Conservation (phyloP, 2,329 filamentous ascomycete species). For the Ophiocordyceps camponoti-saundersi region DNA sequence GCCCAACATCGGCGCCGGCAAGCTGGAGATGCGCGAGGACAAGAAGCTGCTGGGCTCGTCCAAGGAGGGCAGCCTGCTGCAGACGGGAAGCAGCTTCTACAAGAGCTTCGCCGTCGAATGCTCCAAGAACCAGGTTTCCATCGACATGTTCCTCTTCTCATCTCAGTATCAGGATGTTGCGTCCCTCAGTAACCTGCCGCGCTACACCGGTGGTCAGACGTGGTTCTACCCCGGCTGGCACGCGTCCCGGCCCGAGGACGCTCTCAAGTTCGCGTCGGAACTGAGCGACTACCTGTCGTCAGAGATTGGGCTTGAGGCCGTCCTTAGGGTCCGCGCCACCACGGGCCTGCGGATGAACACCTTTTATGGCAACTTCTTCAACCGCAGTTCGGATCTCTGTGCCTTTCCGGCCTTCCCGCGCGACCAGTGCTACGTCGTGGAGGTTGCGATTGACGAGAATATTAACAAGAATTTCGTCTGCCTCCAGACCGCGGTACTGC, state of each 20-base stretch:
- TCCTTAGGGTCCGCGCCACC: constrained; percentile 85
- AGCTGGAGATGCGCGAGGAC: constrained; percentile 85
- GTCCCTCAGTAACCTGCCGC: constrained; percentile 82
- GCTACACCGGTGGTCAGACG: constrained; percentile 93
- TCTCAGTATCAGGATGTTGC: constrained; percentile 96
- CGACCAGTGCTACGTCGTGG: constrained; percentile 93
- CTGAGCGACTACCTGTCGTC: constrained; percentile 95
- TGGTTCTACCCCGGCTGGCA: constrained; percentile 99
- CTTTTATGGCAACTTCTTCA: constrained; percentile 99
- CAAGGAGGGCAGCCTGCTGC: constrained; percentile 74
- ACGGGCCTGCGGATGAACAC: constrained; percentile 92
- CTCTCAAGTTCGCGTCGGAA: constrained; percentile 92
- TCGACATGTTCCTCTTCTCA: constrained; percentile 96
- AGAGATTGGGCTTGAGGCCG: constrained; percentile 90
- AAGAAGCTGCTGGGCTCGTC: constrained; percentile 90
- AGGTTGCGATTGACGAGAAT: constrained; percentile 93
- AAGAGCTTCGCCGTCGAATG: constrained; percentile 98
- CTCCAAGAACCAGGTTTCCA: constrained; percentile 95
- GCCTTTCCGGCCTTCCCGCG: constrained; percentile 96
- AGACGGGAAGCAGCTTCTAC: constrained; percentile 92
- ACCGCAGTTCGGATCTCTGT: constrained; percentile 90
- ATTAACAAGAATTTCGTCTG: constrained; percentile 84
- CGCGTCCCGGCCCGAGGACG: constrained; percentile 80
- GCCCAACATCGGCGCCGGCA: constrained; percentile 78
- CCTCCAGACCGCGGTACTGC: constrained; percentile 83